Base-by-base conservation (phyloP, 106 monocot species). In the Narthecium ossifragum region DNA sequence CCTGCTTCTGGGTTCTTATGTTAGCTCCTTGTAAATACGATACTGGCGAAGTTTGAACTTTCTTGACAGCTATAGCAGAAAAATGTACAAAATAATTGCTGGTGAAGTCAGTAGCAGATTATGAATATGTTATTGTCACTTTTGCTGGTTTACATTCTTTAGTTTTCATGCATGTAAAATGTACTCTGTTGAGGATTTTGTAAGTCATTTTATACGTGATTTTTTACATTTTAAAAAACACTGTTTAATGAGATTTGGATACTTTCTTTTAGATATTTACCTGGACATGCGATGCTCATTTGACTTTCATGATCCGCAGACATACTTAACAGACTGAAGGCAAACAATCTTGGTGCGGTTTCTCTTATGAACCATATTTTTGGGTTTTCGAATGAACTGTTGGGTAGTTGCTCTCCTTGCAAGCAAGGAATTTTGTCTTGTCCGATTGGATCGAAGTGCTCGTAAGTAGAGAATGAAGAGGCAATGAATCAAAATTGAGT, bases 291-390 rank as follows among this genome's bases (percentile, higher is more conserved):
- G n/a, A n/a, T n/a, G n/a, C n/a, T n/a, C 54, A 31, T 56, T 27
- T 29, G 5, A 33, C 55, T 73, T 68, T 52, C 43, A 46, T 47
- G 51, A 61, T 60, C 15, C 50, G 26, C 11, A 83, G 82, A 78
- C 39, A 83, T 83, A 24, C 50, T 83, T 4, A 73, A 62, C 49
- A 48, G 13, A 31, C 32, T 78, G 43, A 83, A 83, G 46, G 65
- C 82, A 36, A 78, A 73, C 47, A 31, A 83, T 14, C 52, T 53
- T 53, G 78, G 57, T 66, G 82, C 82, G 32, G 17, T 51, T 64
- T 60, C 51, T 55, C 62, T 83, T 57, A 75, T 83, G 64, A 66
- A 73, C 29, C 64, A 70, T 24, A 74, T 83, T 32, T 78, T 83
- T 46, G 64, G 73, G 34, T 38, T 76, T 37, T 50, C 64, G 48